Percentiles rank a stretch among this genome's conserved stretches.
These are phyloP conservation scores for Phyllosticta citriasiana DNA, from an alignment of 2,329 filamentous ascomycete genomes.

Conservation along the genomic window DNA sequence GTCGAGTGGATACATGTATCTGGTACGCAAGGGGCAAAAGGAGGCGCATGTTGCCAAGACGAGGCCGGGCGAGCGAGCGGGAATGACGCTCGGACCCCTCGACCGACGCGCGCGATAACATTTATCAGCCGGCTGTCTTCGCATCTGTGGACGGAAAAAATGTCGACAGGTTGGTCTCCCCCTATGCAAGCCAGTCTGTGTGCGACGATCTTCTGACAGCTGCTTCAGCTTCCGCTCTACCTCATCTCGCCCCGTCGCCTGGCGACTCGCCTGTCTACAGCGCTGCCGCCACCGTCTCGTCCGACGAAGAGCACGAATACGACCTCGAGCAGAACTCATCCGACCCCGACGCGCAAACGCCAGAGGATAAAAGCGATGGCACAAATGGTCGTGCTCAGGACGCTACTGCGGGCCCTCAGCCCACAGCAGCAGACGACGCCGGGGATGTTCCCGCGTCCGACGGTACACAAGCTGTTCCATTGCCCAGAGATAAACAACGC, in stretches of 20 bases:
- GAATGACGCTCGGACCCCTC: background rate
- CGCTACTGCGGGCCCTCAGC: background rate
- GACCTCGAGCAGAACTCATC: slow-evolving; percentile 18
- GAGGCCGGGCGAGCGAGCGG: background rate
- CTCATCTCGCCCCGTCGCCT: slow-evolving; percentile 18
- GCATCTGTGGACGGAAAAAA: slow-evolving; percentile 3
- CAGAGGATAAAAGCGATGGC: slow-evolving; percentile 14
- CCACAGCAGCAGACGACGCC: slow-evolving; percentile 17
- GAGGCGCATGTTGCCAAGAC: slow-evolving; percentile 1
- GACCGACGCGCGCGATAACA: slow-evolving; percentile 5
- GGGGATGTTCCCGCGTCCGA: slow-evolving; percentile 18
- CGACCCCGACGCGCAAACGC: slow-evolving; percentile 17
- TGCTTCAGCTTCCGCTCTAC: background rate
- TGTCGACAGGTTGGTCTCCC: slow-evolving; percentile 5
- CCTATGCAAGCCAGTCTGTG: background rate
- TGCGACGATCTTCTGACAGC: background rate
- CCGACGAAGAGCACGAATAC: slow-evolving; percentile 25
- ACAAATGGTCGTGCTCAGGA: slow-evolving; percentile 12
- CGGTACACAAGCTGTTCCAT: slow-evolving; percentile 24
- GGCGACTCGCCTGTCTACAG: slow-evolving; percentile 27
- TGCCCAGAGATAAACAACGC: slow-evolving; percentile 43
- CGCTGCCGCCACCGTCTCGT: slow-evolving; percentile 23
- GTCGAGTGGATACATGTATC: background rate
- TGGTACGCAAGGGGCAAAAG: background rate
- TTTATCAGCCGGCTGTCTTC: slow-evolving; percentile 5